Conservation (phyloP, 768 basidiomycete species). For the Auricularia auricula-judae region DNA sequence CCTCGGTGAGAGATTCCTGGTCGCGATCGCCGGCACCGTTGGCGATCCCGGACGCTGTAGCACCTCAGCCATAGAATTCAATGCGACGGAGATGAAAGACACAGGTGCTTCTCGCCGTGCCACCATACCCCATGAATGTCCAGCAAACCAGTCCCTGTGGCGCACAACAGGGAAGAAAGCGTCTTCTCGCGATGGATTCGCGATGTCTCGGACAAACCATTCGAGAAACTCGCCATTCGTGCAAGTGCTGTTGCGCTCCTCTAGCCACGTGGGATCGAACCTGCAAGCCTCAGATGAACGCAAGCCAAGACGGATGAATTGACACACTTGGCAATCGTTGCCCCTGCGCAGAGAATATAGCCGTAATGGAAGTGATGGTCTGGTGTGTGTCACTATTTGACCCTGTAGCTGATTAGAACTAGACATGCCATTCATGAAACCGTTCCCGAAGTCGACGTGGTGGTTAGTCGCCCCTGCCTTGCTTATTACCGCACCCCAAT, state of each 20-base stretch:
- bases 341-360: constrained; percentile 21
- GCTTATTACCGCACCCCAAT: constrained; percentile 26
- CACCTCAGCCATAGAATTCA: neutral
- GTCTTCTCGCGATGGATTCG: constrained; percentile 22
- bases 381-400: constrained; percentile 13
- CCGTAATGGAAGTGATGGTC: constrained; percentile 29
- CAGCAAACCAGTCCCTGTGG: constrained; percentile 26
- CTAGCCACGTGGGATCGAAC: constrained; percentile 19
- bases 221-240: constrained; percentile 9
- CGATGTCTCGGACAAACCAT: constrained; percentile 23
- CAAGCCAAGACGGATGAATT: neutral
- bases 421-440: constrained; percentile 8
- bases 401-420: neutral
- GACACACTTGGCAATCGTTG: constrained; percentile 22
- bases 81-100: neutral
- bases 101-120: neutral
- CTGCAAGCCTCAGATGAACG: constrained; percentile 5
- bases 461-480: constrained; percentile 20
- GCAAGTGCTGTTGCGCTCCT: constrained; percentile 13
- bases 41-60: constrained; percentile 21
- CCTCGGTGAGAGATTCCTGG: constrained; percentile 25
- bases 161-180: constrained; percentile 22
- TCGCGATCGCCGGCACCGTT: constrained; percentile 24
- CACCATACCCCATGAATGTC: constrained; percentile 22
- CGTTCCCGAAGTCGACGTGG: constrained; percentile 26